Conservation (phyloP, 2,329 filamentous ascomycete genomes). For the Amylocarpus encephaloides region DNA sequence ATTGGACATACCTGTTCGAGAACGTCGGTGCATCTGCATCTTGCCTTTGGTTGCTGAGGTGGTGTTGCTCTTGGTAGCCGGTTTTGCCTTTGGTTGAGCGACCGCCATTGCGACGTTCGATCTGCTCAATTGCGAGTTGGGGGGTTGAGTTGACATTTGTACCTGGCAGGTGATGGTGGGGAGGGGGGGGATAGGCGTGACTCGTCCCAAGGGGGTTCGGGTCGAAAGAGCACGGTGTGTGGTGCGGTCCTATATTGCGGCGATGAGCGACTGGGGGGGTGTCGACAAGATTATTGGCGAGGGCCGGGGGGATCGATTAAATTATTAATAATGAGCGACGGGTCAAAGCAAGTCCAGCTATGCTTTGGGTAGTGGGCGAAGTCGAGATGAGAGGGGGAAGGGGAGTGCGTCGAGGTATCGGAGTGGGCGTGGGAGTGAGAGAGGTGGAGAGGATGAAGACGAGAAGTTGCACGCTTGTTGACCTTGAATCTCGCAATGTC, state of each 20-base stretch:
- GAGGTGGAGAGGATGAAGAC: slow-evolving; percentile 16
- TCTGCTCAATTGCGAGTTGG: slow-evolving; percentile 44
- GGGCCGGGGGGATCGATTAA: slow-evolving; percentile 34
- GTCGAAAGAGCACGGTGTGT: slow-evolving; percentile 12
- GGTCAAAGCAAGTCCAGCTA: slow-evolving; percentile 33
- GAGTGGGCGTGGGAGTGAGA: no score
- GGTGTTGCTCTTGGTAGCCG: slow-evolving; percentile 47
- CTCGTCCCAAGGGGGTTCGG: slow-evolving; percentile 23
- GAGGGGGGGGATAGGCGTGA: slow-evolving; percentile 25
- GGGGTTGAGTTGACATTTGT: slow-evolving; percentile 60
- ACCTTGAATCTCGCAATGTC: slow-evolving; percentile 23
- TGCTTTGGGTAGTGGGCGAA: slow-evolving; percentile 17
- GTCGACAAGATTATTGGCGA: slow-evolving; percentile 30
- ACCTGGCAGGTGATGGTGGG: slow-evolving; percentile 29
- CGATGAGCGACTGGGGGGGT: slow-evolving; percentile 25
- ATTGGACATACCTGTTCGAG: slow-evolving; percentile 74
- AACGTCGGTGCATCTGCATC: slow-evolving; percentile 86
- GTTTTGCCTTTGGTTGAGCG: slow-evolving; percentile 54
- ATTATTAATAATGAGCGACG: slow-evolving; percentile 36
- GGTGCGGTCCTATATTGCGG: slow-evolving; percentile 18
- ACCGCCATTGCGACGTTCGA: slow-evolving; percentile 47
- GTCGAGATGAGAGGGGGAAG: slow-evolving; percentile 27
- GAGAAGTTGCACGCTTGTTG: slow-evolving; percentile 22
- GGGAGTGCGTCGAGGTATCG: slow-evolving; percentile 10
- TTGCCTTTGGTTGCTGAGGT: slow-evolving; percentile 54